Base-by-base conservation (phyloP, 1,284 basidiomycete genomes). In the Rhodotorula mucilaginosa region DNA sequence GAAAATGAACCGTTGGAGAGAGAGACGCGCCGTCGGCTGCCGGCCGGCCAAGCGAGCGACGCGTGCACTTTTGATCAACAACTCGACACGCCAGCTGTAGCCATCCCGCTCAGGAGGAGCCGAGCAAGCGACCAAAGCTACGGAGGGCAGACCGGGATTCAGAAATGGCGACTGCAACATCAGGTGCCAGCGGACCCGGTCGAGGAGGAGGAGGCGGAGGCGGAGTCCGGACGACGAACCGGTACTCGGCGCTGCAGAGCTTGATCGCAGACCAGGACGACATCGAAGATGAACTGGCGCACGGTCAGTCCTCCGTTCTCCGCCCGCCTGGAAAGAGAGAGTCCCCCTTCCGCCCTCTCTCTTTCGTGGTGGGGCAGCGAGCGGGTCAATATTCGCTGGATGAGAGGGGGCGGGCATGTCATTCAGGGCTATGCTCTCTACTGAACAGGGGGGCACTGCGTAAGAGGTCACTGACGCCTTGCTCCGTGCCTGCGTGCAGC, bases 211-310 rank as follows among this genome's bases (percentile, higher is more conserved):
- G 39, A 12, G 39, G 39, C 8, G 39, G 39, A 12, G 51, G 51
- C 23, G n/a, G 54, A 26, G 26, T 56, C 26, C 61, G 71, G n/a
- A 51, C 63, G 7, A 75, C 74, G 51, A 97, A 98, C 83, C 89
- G 95, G 69, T 97, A 97, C 71, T 97, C 93, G 67, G 93, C 93
- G 31, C 86, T 98, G 78, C 98, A 97, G 82, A 93, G 91, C 79
- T 93, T 99, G 89, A 67, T 74, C 16, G 66, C 69, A 1, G 72
- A 70, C 47, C 72, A 76, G 85, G 96, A 99, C 80, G 97, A 99
- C 81, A 92, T 98, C 58, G 95, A 98, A 82, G 96, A 99, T 82
- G 96, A 99, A 82, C 85, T 99, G 70, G 94, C 95, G 15, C 86
- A 93, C 86, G 92, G 93, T 92, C 80, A 76, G 89, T 58, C 56